These are phyloP conservation scores for Ascochyta clinopodiicola DNA, from an alignment of 2,329 filamentous ascomycete species.

Conservation along the genomic window DNA sequence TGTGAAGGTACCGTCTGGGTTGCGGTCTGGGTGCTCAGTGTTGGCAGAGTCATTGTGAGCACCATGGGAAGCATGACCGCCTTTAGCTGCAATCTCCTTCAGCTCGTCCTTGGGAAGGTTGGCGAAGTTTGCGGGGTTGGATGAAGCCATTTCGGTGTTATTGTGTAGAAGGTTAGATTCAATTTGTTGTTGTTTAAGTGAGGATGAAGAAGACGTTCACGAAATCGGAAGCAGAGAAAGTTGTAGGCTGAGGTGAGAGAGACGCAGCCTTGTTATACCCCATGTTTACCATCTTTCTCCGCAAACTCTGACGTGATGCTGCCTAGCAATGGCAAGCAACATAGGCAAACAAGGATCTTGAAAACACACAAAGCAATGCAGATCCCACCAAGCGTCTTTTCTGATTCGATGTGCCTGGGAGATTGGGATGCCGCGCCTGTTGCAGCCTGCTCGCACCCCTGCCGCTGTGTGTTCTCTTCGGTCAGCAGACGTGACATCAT, in stretches of 20 bases:
- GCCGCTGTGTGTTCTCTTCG: not conserved
- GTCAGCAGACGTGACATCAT: constrained; percentile 28
- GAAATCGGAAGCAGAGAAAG: not conserved
- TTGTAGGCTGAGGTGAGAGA: not conserved
- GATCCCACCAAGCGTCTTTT: not conserved
- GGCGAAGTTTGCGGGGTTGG: constrained; percentile 61
- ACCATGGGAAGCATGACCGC: constrained; percentile 53
- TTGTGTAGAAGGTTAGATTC: not conserved
- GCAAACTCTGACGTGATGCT: constrained; percentile 28
- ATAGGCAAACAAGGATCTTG: constrained; percentile 8
- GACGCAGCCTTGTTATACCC: constrained; percentile 18
- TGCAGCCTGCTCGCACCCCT: constrained; percentile 30
- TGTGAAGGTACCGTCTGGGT: constrained; percentile 50
- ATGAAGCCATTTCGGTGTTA: constrained; percentile 42
- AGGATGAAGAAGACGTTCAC: not conserved
- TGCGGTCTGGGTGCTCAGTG: constrained; percentile 36
- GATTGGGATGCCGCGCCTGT: not conserved
- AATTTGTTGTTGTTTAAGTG: not conserved
- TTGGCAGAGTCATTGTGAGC: constrained; percentile 5
- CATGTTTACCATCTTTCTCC: constrained; percentile 8
- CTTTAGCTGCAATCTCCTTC: constrained; percentile 56
- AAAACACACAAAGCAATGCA: not conserved
- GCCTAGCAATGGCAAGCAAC: constrained; percentile 18
- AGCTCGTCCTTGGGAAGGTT: constrained; percentile 60
- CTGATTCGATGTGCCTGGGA: constrained; percentile 12